Conservation (phyloP, 495 filamentous ascomycete genomes). For the Durotheca rogersii region DNA sequence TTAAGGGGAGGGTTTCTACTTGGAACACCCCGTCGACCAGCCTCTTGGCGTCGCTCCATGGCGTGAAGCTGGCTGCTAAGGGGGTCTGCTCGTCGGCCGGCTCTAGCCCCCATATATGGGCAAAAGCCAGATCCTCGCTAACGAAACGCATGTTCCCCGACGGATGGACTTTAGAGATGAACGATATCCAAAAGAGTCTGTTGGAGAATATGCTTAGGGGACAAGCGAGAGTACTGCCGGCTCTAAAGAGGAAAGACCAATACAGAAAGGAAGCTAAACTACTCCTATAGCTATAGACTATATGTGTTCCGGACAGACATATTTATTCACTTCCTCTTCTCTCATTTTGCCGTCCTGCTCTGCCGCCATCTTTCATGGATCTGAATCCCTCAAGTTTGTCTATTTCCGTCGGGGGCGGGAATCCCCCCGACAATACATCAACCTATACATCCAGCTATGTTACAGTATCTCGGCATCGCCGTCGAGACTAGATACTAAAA, state of each 20-base stretch:
- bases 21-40: background rate
- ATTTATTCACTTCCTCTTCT: background rate
- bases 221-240: background rate
- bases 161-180: background rate
- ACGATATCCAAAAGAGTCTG: background rate
- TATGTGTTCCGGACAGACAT: background rate
- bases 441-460: background rate
- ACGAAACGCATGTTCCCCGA: background rate
- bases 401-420: background rate
- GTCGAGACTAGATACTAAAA: background rate
- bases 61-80: background rate
- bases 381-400: background rate
- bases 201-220: background rate
- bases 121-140: background rate
- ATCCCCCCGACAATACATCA: background rate
- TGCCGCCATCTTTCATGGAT: background rate
- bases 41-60: background rate
- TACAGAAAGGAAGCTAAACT: background rate
- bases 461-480: background rate
- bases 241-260: background rate
- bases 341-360: background rate
- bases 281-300: background rate
- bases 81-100: background rate
- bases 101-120: background rate
- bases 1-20: background rate